Evolutionary conservation across 2,329 filamentous ascomycete genomes (phyloP).

Genomic region (Fusarium hainanense): DNA sequence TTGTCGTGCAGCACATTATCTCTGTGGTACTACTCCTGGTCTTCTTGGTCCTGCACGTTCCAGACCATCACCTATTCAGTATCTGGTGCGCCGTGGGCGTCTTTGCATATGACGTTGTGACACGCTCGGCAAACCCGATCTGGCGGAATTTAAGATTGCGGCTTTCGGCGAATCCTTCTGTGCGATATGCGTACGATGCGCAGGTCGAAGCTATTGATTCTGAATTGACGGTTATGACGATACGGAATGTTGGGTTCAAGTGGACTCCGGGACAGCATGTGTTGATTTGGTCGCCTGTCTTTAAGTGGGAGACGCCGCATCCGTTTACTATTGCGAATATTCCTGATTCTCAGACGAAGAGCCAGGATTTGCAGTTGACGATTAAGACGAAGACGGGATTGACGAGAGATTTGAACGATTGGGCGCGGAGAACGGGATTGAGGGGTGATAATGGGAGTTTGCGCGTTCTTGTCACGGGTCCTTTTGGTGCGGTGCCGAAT

Average conservation of each 20-base stretch:
- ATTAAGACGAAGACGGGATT: slow-evolving; percentile 43
- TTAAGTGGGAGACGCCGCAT: slow-evolving; percentile 42
- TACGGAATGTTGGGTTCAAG: slow-evolving; percentile 36
- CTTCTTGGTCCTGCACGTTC: slow-evolving; percentile 43
- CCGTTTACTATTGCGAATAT: slow-evolving; percentile 43
- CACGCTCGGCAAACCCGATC: slow-evolving; percentile 43
- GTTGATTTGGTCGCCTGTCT: slow-evolving; percentile 42
- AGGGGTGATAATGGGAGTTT: slow-evolving; percentile 25
- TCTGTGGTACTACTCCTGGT: slow-evolving; percentile 40
- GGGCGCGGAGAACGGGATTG: slow-evolving; percentile 34
- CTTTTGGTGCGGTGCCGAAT: slow-evolving; percentile 37
- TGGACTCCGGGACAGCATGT: slow-evolving; percentile 46
- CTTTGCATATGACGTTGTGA: slow-evolving; percentile 43
- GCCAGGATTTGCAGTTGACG: slow-evolving; percentile 37
- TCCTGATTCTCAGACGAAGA: slow-evolving; percentile 4
- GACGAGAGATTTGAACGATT: slow-evolving; percentile 38
- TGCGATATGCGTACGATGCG: slow-evolving; percentile 39
- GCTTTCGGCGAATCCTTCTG: slow-evolving; percentile 18
- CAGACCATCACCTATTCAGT: slow-evolving; percentile 44
- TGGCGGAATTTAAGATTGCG: slow-evolving; percentile 41
- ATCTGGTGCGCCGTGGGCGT: slow-evolving; percentile 45
- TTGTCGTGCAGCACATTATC: slow-evolving; percentile 45
- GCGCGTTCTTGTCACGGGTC: slow-evolving; percentile 38
- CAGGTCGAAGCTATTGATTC: slow-evolving; percentile 31
- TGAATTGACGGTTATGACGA: slow-evolving; percentile 37